phyloP scores from a whole-genome alignment of 2,329 filamentous ascomycete genomes.

The Exophiala calicioides region DNA sequence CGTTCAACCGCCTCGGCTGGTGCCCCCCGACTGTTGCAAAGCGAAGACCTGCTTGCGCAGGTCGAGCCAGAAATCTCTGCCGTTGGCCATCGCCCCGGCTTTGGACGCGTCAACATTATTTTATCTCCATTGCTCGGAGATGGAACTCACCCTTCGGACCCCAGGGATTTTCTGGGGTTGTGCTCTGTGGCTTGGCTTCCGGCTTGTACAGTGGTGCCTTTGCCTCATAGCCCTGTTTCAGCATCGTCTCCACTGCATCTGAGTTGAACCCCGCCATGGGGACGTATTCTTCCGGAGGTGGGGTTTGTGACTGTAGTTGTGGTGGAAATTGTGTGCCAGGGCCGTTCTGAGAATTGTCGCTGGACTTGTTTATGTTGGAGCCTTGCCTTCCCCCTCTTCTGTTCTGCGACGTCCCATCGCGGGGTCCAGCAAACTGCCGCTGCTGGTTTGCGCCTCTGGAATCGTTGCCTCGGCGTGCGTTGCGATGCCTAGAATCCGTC shows the following conservation, averaged over 20 bases:
- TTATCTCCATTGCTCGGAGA: not conserved
- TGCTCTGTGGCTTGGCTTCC: constrained; percentile 16
- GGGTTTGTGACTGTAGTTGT: too few relatives aligned
- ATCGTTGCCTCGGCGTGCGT: constrained; percentile 26
- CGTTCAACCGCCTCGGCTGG: constrained; percentile 30
- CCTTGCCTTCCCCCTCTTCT: constrained; percentile 24
- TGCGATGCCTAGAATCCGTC: constrained; percentile 17
- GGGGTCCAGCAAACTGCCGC: constrained; percentile 19
- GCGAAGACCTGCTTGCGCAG: constrained; percentile 49
- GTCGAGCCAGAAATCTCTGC: constrained; percentile 53
- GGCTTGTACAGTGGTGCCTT: constrained; percentile 42
- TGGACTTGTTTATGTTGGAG: constrained; percentile 16
- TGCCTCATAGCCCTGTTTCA: constrained; percentile 44
- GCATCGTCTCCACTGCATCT: constrained; percentile 42
- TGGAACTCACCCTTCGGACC: constrained; percentile 45
- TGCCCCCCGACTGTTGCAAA: constrained; percentile 37
- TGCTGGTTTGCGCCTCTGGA: constrained; percentile 20
- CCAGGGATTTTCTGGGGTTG: constrained; percentile 41
- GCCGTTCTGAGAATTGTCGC: constrained; percentile 21
- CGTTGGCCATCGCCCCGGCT: constrained; percentile 52
- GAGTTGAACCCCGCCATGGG: constrained; percentile 48
- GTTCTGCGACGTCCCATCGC: constrained; percentile 23
- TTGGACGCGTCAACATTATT: constrained; percentile 14
- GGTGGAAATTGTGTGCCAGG: too few relatives aligned
- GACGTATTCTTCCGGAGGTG: constrained; percentile 40